Conservation (phyloP, 768 basidiomycete species). For the Suillus subalutaceus region DNA sequence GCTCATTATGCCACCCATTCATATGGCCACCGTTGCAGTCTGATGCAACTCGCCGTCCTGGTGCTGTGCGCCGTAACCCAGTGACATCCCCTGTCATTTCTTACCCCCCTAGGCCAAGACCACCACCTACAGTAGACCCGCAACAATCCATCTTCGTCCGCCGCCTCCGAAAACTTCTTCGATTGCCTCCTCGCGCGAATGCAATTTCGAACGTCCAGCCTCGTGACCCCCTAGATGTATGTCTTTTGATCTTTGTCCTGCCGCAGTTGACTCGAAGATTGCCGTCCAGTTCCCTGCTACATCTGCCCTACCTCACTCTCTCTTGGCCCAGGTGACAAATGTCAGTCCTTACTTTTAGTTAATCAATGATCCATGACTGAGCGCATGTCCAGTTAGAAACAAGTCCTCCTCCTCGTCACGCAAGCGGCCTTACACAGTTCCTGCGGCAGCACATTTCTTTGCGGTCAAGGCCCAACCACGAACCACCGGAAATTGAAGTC, state of each 20-base stretch:
- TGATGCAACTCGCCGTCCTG: background rate
- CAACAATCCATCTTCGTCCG: background rate
- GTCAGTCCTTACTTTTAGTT: background rate
- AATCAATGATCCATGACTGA: background rate
- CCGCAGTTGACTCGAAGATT: background rate
- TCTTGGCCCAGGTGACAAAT: background rate
- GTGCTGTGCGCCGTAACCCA: background rate
- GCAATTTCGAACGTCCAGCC: background rate
- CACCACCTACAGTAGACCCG: background rate
- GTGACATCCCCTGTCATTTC: background rate
- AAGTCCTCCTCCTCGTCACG: background rate
- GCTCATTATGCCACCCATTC: background rate
- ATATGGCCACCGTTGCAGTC: background rate
- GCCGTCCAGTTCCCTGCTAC: background rate
- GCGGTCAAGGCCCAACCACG: background rate
- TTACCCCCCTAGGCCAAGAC: background rate
- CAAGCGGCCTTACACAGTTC: background rate
- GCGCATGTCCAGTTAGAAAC: background rate
- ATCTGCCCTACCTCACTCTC: background rate
- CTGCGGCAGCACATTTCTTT: background rate
- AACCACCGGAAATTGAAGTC: background rate
- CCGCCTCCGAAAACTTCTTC: background rate
- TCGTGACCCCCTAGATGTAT: background rate
- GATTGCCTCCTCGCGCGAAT: background rate
- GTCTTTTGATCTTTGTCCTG: background rate